Conservation (phyloP, 345 rosid genomes). For the Pistacia integerrima region DNA sequence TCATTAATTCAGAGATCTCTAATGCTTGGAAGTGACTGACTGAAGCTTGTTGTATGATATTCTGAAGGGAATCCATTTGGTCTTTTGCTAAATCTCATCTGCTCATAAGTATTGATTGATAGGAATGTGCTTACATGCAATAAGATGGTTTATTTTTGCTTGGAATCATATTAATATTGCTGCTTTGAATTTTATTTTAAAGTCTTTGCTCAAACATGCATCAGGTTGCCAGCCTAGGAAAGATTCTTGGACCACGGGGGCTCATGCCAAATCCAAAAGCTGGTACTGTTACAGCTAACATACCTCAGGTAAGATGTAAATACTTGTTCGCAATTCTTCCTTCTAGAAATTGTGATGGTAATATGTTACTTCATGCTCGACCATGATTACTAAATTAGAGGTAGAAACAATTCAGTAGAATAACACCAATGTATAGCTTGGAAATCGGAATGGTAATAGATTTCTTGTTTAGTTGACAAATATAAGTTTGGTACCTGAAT, state of each 20-base stretch:
- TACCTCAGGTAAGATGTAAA: slow-evolving; percentile 68
- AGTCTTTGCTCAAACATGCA: slow-evolving; percentile 15
- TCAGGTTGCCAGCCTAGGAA: slow-evolving; percentile 96
- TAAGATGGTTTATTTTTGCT: neutral
- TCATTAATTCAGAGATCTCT: neutral
- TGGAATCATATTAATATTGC: neutral
- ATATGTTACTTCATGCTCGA: neutral
- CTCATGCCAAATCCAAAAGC: slow-evolving; percentile 99
- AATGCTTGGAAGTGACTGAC: neutral
- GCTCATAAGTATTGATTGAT: neutral
- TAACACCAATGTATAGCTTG: neutral
- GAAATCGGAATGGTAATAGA: neutral
- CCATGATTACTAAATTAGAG: neutral
- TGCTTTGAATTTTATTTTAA: neutral
- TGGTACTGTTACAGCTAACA: slow-evolving; percentile 84
- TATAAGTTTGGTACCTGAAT: neutral
- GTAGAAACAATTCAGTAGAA: neutral
- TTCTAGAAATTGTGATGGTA: neutral
- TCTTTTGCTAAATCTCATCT: neutral
- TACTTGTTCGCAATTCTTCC: neutral
- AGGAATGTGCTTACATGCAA: neutral
- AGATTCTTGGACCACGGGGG: slow-evolving; percentile 97
- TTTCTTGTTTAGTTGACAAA: neutral
- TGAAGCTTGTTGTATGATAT: neutral
- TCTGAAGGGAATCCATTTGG: neutral